These are phyloP conservation scores for Calonectria pseudoreteaudii DNA, from an alignment of 2,329 filamentous ascomycete genomes.

Conservation along the genomic window DNA sequence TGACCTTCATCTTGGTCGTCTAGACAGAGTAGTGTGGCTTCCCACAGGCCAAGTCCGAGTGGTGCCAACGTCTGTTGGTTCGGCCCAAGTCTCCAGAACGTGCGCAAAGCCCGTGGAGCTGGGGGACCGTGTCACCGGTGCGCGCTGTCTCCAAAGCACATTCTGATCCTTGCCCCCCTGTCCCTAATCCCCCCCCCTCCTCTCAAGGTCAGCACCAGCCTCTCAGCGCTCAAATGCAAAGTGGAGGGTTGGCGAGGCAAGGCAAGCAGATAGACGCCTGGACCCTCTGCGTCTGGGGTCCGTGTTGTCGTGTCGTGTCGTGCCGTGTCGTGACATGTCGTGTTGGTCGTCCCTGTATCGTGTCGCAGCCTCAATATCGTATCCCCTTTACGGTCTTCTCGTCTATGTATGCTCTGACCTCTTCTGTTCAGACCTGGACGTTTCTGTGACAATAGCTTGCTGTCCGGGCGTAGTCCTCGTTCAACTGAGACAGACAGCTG, in stretches of 20 bases:
- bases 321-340: conserved; percentile 28
- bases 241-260: conserved; percentile 5
- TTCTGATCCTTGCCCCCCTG: conserved; percentile 7
- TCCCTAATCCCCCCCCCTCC: neutral
- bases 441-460: conserved; percentile 21
- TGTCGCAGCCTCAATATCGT: conserved; percentile 24
- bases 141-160: conserved; percentile 10
- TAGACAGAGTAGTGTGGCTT: conserved; percentile 2
- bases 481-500: conserved; percentile 35
- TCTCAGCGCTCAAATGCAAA: neutral
- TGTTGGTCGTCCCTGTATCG: conserved; percentile 24
- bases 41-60: neutral
- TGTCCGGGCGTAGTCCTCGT: conserved; percentile 30
- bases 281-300: conserved; percentile 25
- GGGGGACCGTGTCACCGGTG: conserved; percentile 20
- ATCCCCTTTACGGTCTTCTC: conserved; percentile 9
- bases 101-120: conserved; percentile 13
- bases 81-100: neutral
- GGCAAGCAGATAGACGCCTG: conserved; percentile 15
- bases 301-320: conserved; percentile 25
- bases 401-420: conserved; percentile 23
- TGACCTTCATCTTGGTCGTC: conserved; percentile 1
- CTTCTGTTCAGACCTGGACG: neutral
- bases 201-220: conserved; percentile 9
- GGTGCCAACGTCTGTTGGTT: conserved; percentile 1